These are phyloP conservation scores for Pontederia paniculata DNA, from an alignment of 176 grass and related monocot species.

Conservation along the genomic window DNA sequence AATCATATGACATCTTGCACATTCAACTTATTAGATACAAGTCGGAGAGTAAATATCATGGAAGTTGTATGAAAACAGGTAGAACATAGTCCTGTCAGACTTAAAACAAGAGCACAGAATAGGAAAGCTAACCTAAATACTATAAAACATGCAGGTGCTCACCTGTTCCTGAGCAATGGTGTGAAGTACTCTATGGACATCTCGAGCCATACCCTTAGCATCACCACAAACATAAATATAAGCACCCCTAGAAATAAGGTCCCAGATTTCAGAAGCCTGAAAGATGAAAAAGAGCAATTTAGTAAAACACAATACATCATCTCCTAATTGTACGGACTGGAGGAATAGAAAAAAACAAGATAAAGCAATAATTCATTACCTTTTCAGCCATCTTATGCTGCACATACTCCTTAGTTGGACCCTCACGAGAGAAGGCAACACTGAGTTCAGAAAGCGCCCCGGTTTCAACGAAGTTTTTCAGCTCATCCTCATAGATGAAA, in stretches of 20 bases:
- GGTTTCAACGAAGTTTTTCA: conserved; percentile 70
- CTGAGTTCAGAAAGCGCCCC: conserved; percentile 75
- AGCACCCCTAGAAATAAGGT: conserved; percentile 53
- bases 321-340: neutral
- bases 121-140: too few species aligned
- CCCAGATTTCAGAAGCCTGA: conserved; percentile 81
- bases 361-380: conserved; percentile 26
- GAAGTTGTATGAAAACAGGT: too few species aligned
- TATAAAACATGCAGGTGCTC: neutral
- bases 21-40: too few species aligned
- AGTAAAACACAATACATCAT: neutral
- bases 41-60: too few species aligned
- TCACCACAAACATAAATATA: conserved; percentile 91
- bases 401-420: conserved; percentile 84
- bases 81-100: too few species aligned
- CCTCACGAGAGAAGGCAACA: conserved; percentile 81
- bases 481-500: conserved; percentile 89
- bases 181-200: conserved; percentile 80
- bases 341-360: neutral
- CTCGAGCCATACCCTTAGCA: conserved; percentile 97
- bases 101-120: too few species aligned
- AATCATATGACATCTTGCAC: too few species aligned
- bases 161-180: conserved; percentile 90
- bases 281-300: neutral
- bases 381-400: conserved; percentile 93